Conservation (phyloP, 768 basidiomycete genomes). For the Phaffia australis region DNA sequence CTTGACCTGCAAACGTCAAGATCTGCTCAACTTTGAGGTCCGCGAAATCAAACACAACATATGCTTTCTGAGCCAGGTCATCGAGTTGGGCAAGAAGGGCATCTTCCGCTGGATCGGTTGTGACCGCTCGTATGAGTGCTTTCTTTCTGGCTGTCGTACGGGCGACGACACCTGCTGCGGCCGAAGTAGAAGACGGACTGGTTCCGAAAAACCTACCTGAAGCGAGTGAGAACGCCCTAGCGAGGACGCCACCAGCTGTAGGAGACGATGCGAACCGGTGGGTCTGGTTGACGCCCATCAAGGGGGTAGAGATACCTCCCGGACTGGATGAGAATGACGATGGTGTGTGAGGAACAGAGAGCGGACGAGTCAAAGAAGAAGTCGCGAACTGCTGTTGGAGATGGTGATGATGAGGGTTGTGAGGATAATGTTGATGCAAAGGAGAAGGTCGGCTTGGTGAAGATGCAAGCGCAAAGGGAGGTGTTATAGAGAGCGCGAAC, state of each 20-base stretch:
- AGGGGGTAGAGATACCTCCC: conserved; percentile 5
- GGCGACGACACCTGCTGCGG: conserved; percentile 26
- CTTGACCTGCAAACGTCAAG: conserved; percentile 2
- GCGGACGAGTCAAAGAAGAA: conserved; percentile 29
- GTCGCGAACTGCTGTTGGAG: conserved; percentile 26
- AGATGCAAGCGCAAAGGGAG: conserved; percentile 37
- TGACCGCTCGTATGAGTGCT: conserved; percentile 40
- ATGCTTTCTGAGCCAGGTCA: conserved; percentile 89
- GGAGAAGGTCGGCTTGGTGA: conserved; percentile 25
- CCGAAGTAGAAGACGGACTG: conserved; percentile 17
- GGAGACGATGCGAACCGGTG: conserved; percentile 31
- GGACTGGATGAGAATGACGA: conserved; percentile 1
- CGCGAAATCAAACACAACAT: conserved; percentile 83
- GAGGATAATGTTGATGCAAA: conserved; percentile 19
- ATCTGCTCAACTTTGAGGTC: conserved; percentile 50
- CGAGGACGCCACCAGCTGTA: conserved; percentile 19
- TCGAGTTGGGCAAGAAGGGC: conserved; percentile 69
- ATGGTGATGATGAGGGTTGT: conserved; percentile 9
- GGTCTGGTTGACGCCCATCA: conserved; percentile 25
- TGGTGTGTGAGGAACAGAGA: conserved; percentile 29
- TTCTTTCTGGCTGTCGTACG: conserved; percentile 44
- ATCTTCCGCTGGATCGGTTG: conserved; percentile 23
- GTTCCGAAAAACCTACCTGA: conserved; percentile 24
- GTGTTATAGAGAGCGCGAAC: conserved; percentile 36
- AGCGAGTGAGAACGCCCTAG: conserved; percentile 22